Base-by-base conservation (phyloP, 441 rosid species). In the Iberis amara region DNA sequence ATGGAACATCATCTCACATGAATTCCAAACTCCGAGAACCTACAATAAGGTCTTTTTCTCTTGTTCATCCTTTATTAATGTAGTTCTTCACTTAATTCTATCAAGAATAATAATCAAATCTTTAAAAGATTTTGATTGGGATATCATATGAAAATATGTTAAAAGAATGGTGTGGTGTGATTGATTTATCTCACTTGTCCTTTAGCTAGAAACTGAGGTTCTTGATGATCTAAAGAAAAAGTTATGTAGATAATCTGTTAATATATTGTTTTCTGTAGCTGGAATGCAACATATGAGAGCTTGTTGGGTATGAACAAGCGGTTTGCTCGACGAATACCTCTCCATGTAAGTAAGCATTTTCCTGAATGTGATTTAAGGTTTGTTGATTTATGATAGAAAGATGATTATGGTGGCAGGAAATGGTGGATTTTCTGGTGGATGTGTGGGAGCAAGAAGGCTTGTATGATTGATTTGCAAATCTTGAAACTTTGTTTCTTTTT, bases 361-460 rank as follows among this genome's bases (percentile, higher is more conserved):
- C 21, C 4, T 7, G 9, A 3, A 10, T 41, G 1, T 53, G 52
- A 47, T 15, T 21, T 10, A 21, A 10, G 4, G 3, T 45, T 49
- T 45, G 39, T n/a, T 47, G 35, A 48, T 52, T 4, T 52, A 46
- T 52, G 49, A 33, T 12, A 1, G 8, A 30, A 5, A 6, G 3
- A 37, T 36, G 39, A 10, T 51, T 10, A 13, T 15, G 11, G 33
- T 59, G 66, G 54, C 77, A 82, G 89, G 81, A 77, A 66, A 77
- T 83, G 91, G 89, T 83, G 61, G 95, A 85, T 73, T 83, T 85
- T 73, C 83, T 90, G 5, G 84, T 81, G 6, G 79, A 76, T 58
- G 76, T 73, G 18, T 90, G 98, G 98, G 82, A 81, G 55, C 80
- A 81, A 68, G 96, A 87, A 41, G 94, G 94, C 35, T 71, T 76